Conservation (phyloP, 192 early-diverging fungal species). For the Allomyces macrogynus region DNA sequence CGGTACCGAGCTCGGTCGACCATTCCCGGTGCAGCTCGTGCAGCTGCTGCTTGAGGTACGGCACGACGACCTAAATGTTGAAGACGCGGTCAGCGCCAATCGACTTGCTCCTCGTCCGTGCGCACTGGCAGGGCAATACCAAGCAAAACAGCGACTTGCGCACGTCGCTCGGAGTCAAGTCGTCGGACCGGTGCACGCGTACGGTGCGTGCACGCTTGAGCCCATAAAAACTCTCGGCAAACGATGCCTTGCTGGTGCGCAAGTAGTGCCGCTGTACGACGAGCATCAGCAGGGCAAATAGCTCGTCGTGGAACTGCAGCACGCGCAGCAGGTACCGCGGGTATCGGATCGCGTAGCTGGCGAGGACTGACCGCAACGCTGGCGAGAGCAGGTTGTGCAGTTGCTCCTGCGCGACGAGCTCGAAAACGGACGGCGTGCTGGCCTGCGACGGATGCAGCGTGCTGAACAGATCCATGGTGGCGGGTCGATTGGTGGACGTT, state of each 20-base stretch:
- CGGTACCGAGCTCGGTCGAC: background rate
- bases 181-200: conserved; percentile 13
- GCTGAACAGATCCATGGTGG: conserved; percentile 78
- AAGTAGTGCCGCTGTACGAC: conserved; percentile 69
- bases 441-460: conserved; percentile 51
- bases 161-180: conserved; percentile 27
- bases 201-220: conserved; percentile 44
- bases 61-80: conserved; percentile 33
- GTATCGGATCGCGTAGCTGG: conserved; percentile 74
- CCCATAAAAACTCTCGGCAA: conserved; percentile 88
- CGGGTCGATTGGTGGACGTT: too few relatives aligned
- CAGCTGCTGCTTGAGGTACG: conserved; percentile 51
- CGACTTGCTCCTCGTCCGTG: too few relatives aligned
- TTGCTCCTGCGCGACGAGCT: conserved; percentile 67
- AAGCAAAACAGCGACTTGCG: conserved; percentile 45
- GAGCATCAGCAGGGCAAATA: conserved; percentile 57
- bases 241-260: conserved; percentile 29
- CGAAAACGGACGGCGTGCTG: conserved; percentile 71
- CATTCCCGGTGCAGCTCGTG: conserved; percentile 24
- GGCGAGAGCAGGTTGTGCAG: conserved; percentile 65
- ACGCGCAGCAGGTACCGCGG: conserved; percentile 58
- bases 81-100: too few relatives aligned
- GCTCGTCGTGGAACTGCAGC: conserved; percentile 62
- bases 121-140: conserved; percentile 7
- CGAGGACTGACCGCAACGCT: conserved; percentile 58